Base-by-base conservation (phyloP, 2,329 filamentous ascomycete species). In the Penicillium sp. region DNA sequence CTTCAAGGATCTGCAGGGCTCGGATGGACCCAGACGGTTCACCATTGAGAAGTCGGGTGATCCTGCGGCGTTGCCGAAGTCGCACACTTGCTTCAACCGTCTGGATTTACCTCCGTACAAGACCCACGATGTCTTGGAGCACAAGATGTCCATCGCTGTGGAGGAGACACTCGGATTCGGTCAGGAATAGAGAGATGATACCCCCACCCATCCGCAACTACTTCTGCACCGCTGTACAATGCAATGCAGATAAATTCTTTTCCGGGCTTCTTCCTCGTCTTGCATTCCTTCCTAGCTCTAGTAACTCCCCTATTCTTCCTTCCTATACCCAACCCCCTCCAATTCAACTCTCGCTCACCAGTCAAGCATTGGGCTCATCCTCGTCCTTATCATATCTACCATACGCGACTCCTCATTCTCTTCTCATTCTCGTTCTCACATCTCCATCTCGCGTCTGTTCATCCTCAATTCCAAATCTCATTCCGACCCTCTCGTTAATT, bases 121-220 rank as follows among this genome's bases (percentile, higher is more conserved):
- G 83, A 88, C 85, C 24, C 85, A 93, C 72, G 94, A 98, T 66
- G 87, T 87, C 70, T 84, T 99, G 68, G 90, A 94, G 76, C 84
- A 89, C 74, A 99, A 99, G 81, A 84, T 99, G 71, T 95, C 93
- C 7, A 96, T 97, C 80, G 95, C 95, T 28, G 95, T 99, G 59
- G 95, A 99, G 81, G 95, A 99, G 83, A 99, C 95, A 0, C 93
- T 99, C 84, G 95, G 95, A 65, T 99, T 99, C 77, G 95, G 95
- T 68, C 95, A 99, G 82, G 95, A 99, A 83, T 99, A 92, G 75
- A 73, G 63, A 38, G 30, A 54, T 47, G 35, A 37, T 37, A 37
- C 35, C 38, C 40, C 47, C 42, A 4, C 33, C 33, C 33, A 22
- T 4, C 35, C 37, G 30, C 24, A 51, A 45, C 24, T 56, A 45